These are phyloP conservation scores for Symmetrospora coprosmae DNA, from an alignment of 768 basidiomycete genomes.

Conservation along the genomic window DNA sequence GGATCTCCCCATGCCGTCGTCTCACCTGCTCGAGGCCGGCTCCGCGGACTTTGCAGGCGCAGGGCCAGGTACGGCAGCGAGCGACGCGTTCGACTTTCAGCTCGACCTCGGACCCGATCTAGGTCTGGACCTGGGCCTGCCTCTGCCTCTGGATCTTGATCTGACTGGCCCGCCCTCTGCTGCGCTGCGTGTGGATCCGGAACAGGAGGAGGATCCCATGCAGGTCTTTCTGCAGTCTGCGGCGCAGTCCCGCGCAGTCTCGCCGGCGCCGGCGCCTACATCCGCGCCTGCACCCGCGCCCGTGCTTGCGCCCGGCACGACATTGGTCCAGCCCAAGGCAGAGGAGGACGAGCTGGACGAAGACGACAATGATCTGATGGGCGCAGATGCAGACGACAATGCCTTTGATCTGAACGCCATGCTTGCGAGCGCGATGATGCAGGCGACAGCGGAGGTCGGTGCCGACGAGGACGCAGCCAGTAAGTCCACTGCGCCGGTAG, in stretches of 20 bases:
- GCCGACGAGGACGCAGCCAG: no score
- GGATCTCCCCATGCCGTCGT: neutral
- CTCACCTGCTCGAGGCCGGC: neutral
- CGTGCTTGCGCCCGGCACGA: neutral
- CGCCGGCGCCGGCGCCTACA: neutral
- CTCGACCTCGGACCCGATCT: no score
- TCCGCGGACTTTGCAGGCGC: neutral
- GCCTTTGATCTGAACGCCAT: conserved; percentile 2
- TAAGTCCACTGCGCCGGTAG: no score
- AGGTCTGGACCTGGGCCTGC: no score
- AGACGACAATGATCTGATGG: neutral
- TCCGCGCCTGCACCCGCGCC: neutral
- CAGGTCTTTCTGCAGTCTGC: neutral
- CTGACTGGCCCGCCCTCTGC: no score
- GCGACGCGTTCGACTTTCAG: neutral
- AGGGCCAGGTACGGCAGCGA: neutral
- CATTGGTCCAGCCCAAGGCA: neutral
- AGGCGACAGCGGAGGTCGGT: neutral
- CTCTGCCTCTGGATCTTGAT: no score
- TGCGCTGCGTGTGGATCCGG: no score
- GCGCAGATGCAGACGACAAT: no score
- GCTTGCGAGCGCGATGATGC: conserved; percentile 10
- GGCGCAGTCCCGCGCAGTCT: neutral
- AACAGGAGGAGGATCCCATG: neutral
- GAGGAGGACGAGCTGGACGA: neutral